Conservation (phyloP, 169 alveolate species). For the Cryptosporidium meleagridis region DNA sequence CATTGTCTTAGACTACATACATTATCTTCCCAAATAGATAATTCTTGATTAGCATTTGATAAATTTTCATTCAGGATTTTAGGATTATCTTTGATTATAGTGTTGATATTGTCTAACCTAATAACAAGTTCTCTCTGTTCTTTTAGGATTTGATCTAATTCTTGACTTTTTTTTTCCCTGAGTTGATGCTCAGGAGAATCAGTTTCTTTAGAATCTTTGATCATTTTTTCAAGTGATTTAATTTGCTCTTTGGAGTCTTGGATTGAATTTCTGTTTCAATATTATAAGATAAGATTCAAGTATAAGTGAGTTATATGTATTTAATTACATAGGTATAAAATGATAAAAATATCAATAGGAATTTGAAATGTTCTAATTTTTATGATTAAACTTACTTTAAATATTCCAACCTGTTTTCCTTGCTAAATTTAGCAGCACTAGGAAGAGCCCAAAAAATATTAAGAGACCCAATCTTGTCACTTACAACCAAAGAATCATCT, state of each 20-base stretch:
- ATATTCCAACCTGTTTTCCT: conserved; percentile 63
- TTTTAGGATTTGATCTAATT: conserved; percentile 23
- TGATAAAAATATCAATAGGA: neutral
- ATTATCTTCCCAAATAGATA: conserved; percentile 74
- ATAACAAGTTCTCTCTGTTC: conserved; percentile 9
- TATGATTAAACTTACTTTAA: conserved; percentile 4
- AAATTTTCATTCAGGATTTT: conserved; percentile 37
- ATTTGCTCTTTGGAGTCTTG: conserved; percentile 43
- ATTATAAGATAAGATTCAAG: neutral
- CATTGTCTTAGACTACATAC: conserved; percentile 72
- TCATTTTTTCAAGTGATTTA: conserved; percentile 37
- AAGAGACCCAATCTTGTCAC: conserved; percentile 89
- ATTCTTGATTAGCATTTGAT: neutral
- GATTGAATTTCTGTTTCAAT: conserved; percentile 29
- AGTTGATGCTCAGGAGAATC: conserved; percentile 36
- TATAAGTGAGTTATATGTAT: neutral
- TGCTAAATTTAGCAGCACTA: conserved; percentile 74
- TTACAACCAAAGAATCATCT: conserved; percentile 86
- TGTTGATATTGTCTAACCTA: conserved; percentile 23
- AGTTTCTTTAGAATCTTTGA: conserved; percentile 42
- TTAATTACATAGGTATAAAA: no score
- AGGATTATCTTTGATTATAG: conserved; percentile 50
- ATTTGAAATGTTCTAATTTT: neutral
- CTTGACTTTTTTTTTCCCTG: conserved; percentile 34
- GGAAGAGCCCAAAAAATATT: conserved; percentile 89